Base-by-base conservation (phyloP, 441 rosid genomes). In the Melastoma candidum region DNA sequence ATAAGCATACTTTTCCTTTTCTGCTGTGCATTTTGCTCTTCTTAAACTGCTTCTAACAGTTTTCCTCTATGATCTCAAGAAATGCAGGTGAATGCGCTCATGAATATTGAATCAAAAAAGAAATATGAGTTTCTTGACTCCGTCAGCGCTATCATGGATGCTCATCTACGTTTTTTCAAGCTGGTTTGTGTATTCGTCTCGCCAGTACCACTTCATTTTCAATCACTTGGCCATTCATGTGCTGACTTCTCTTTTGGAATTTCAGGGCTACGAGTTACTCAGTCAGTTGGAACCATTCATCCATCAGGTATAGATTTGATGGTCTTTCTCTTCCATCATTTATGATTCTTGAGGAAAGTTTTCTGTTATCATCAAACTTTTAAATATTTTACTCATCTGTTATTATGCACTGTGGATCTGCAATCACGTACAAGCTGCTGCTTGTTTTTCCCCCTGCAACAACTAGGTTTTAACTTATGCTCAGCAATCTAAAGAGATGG, bases 121-220 rank as follows among this genome's bases (percentile, higher is more conserved):
- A 86, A 90, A 78, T 77, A 78, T 2, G 95, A 90, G 80, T 90
- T 90, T 73, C 61, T 90, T 78, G 95, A 90, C 77, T 84, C 95
- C 54, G 67, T 86, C 57, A 90, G 97, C 77, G 87, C 94, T 62
- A 81, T 86, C 58, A 75, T 82, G 97, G 90, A 86, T 77, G 89
- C 83, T 47, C 94, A 90, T 77, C 80, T 90, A 68, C 79, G 90
- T 84, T 82, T 82, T 65, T 90, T 86, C 66, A 90, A 86, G 74
- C 83, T 80, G 82, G 95, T 85, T 48, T 60, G 73, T 46, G 27
- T 62, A 48, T 66, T 47, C 44, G 54, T 43, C 62, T 45, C 59
- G 22, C 52, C 41, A 47, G 46, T 44, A 44, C 48, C 24, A 32
- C 44, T 57, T 68, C 57, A 57, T 54, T 5, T 47, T 11, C 8